phyloP scores from a whole-genome alignment of 2,329 filamentous ascomycete genomes.

The Aspergillus amoenus region DNA sequence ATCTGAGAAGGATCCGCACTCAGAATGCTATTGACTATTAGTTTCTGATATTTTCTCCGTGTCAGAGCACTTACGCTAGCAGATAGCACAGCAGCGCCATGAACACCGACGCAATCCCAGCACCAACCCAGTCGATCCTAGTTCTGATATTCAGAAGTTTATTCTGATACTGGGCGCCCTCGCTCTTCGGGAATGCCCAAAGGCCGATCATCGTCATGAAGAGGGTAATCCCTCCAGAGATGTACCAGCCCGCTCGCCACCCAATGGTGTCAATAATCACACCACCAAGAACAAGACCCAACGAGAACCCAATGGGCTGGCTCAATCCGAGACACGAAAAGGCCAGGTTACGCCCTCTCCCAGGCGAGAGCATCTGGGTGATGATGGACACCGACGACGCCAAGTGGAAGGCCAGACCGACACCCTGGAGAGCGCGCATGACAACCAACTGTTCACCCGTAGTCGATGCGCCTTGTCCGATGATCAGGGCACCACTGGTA shows the following conservation, averaged over 20 bases:
- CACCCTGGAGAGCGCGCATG: too few species aligned
- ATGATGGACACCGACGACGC: constrained; percentile 53
- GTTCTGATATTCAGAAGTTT: constrained; percentile 21
- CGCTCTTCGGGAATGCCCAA: constrained; percentile 27
- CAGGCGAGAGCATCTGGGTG: constrained; percentile 46
- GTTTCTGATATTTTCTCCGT: too few species aligned
- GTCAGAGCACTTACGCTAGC: constrained; percentile 17
- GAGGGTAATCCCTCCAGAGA: constrained; percentile 38
- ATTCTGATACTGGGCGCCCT: constrained; percentile 17
- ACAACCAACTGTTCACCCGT: too few species aligned
- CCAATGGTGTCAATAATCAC: constrained; percentile 45
- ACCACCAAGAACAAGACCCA: constrained; percentile 47
- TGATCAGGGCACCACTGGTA: constrained; percentile 33
- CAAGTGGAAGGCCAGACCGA: constrained; percentile 41
- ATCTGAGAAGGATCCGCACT: too few species aligned
- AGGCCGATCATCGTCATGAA: constrained; percentile 7
- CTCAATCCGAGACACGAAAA: constrained; percentile 54
- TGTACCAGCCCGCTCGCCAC: constrained; percentile 51
- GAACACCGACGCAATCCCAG: constrained; percentile 41
- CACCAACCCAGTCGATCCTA: constrained; percentile 53
- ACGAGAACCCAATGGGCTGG: constrained; percentile 52
- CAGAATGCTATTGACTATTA: too few species aligned
- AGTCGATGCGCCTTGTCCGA: constrained; percentile 36
- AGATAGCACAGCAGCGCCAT: constrained; percentile 52
- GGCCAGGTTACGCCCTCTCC: constrained; percentile 50